phyloP scores from a whole-genome alignment of 2,329 filamentous ascomycete species.

The Ophiostoma tasmaniense region DNA sequence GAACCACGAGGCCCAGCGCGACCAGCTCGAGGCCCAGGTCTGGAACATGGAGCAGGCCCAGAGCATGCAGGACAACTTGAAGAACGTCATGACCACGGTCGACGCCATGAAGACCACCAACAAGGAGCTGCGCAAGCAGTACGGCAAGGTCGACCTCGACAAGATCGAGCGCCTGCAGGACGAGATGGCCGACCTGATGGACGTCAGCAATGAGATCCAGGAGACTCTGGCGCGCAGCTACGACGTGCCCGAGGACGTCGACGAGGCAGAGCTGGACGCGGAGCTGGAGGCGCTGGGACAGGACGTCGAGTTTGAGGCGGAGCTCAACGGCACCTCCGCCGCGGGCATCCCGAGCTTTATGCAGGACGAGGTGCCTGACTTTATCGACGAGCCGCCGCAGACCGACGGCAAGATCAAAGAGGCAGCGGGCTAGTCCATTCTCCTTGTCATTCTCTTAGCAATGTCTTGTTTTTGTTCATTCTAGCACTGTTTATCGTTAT shows the following conservation, averaged over 20 bases:
- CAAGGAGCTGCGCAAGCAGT: slow-evolving; percentile 85
- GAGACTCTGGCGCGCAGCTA: slow-evolving; percentile 87
- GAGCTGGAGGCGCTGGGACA: slow-evolving; percentile 91
- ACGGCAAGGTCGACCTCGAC: slow-evolving; percentile 94
- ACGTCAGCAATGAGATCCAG: slow-evolving; percentile 96
- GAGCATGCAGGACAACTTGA: slow-evolving; percentile 97
- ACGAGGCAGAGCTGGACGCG: slow-evolving; percentile 91
- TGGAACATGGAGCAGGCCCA: slow-evolving; percentile 99
- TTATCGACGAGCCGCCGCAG: slow-evolving; percentile 79
- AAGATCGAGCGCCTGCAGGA: slow-evolving; percentile 97
- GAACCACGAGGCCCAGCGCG: slow-evolving; percentile 86
- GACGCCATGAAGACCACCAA: slow-evolving; percentile 97
- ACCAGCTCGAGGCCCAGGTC: slow-evolving; percentile 86
- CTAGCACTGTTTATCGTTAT: not conserved
- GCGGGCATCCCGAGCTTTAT: slow-evolving; percentile 72
- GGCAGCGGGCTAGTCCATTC: slow-evolving; percentile 12
- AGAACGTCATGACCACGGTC: slow-evolving; percentile 97
- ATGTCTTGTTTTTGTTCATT: not conserved
- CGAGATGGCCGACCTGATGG: slow-evolving; percentile 97
- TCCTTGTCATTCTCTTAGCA: not conserved
- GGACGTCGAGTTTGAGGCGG: slow-evolving; percentile 79
- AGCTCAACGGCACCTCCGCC: slow-evolving; percentile 43
- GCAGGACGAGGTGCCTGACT: slow-evolving; percentile 81
- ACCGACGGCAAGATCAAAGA: slow-evolving; percentile 21
- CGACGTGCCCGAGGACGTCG: slow-evolving; percentile 92